Conservation (phyloP, 352 stramenopile genomes). For the Phytophthora foliorum region DNA sequence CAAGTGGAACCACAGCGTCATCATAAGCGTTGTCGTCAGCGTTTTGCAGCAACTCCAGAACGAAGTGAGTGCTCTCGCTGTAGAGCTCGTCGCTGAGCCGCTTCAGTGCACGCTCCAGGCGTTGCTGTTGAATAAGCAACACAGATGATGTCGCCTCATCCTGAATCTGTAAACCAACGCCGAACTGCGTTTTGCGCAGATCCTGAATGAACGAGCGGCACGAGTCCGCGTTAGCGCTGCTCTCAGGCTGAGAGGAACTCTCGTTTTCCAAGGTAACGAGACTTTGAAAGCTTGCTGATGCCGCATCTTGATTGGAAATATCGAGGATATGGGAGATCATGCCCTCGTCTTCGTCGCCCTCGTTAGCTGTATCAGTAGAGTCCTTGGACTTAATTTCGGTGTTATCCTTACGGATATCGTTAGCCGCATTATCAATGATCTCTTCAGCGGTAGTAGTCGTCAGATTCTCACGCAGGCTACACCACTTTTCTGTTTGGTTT, state of each 20-base stretch:
- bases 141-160: constrained; percentile 68
- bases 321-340: constrained; percentile 9
- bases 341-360: constrained; percentile 1
- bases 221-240: constrained; percentile 15
- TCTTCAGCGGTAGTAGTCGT: constrained; percentile 4
- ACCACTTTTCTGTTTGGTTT: constrained; percentile 35
- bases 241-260: neutral
- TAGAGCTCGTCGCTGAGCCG: constrained; percentile 89
- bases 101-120: constrained; percentile 86
- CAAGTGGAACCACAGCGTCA: constrained; percentile 46
- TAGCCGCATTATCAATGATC: neutral
- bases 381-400: neutral
- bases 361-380: neutral
- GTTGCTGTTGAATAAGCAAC: constrained; percentile 77
- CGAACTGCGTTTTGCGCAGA: constrained; percentile 81
- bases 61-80: constrained; percentile 90
- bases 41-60: constrained; percentile 91
- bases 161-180: constrained; percentile 73
- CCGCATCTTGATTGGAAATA: constrained; percentile 8
- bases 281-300: constrained; percentile 22
- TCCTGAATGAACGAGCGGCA: constrained; percentile 70
- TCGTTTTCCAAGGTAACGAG: constrained; percentile 8
- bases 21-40: constrained; percentile 88
- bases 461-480: constrained; percentile 25
- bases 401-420: neutral